phyloP scores from a whole-genome alignment of 1,284 basidiomycete species.

The Ceratobasidium sp. region DNA sequence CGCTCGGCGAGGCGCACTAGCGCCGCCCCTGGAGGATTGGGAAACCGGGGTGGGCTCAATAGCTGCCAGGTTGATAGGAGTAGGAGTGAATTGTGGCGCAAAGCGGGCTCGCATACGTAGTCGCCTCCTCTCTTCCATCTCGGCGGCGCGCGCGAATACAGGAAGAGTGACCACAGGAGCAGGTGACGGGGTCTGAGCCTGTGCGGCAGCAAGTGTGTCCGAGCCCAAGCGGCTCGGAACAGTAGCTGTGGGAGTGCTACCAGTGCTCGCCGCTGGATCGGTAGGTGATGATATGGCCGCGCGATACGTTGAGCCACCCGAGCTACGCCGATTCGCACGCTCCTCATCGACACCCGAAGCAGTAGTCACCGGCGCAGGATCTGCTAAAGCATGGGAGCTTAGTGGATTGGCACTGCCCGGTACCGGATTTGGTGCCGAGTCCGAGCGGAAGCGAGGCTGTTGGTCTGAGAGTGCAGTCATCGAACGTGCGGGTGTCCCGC shows the following conservation, averaged over 20 bases:
- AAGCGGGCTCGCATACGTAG: conserved; percentile 67
- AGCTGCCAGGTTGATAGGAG: neutral
- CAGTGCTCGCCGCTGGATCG: conserved; percentile 21
- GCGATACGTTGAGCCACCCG: conserved; percentile 42
- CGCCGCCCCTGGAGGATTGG: conserved; percentile 51
- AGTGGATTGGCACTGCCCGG: conserved; percentile 40
- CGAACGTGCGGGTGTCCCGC: conserved; percentile 53
- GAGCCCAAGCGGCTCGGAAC: conserved; percentile 13
- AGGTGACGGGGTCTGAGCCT: conserved; percentile 27
- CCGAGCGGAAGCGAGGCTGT: conserved; percentile 53
- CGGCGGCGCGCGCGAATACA: conserved; percentile 60
- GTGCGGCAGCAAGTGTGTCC: conserved; percentile 21
- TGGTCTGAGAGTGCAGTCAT: conserved; percentile 43
- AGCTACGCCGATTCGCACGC: conserved; percentile 40
- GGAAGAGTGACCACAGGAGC: conserved; percentile 43
- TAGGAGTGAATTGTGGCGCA: conserved; percentile 52
- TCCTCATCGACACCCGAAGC: conserved; percentile 2
- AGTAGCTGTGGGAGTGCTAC: conserved; percentile 34
- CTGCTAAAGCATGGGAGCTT: conserved; percentile 25
- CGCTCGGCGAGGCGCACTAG: conserved; percentile 37
- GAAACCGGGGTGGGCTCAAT: conserved; percentile 57
- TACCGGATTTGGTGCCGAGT: conserved; percentile 56
- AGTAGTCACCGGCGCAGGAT: conserved; percentile 1
- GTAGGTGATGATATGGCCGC: conserved; percentile 1
- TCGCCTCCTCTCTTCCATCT: conserved; percentile 77